Percentiles rank a stretch among this genome's conserved stretches.
These are phyloP conservation scores for Helianthus tuberosus DNA, from an alignment of 129 eudicot species.

Conservation along the genomic window DNA sequence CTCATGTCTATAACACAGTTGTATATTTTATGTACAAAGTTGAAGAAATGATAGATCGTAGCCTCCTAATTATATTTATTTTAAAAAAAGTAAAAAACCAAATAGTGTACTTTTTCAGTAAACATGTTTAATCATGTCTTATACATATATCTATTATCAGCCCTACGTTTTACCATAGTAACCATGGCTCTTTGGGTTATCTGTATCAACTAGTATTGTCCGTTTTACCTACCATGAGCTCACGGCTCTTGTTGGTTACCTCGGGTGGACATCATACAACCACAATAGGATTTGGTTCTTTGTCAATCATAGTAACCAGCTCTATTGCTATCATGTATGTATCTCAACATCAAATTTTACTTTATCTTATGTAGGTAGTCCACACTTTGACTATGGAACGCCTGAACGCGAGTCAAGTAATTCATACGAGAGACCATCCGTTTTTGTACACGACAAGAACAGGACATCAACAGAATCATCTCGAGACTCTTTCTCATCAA, in stretches of 20 bases:
- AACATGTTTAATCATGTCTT: too few species aligned
- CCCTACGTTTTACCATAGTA: neutral
- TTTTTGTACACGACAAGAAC: constrained; percentile 54
- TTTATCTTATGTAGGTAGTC: constrained; percentile 48
- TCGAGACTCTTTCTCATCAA: constrained; percentile 85
- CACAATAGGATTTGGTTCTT: too few species aligned
- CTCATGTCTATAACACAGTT: too few species aligned
- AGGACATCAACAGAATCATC: constrained; percentile 85
- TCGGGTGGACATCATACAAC: neutral
- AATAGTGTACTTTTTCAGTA: too few species aligned
- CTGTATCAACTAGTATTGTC: too few species aligned
- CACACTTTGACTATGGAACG: constrained; percentile 41
- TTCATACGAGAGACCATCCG: constrained; percentile 42
- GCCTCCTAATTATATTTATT: too few species aligned
- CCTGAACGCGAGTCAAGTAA: constrained; percentile 48
- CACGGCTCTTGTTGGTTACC: neutral
- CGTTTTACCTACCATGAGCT: too few species aligned
- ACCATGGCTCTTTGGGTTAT: too few species aligned
- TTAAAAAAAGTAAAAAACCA: too few species aligned
- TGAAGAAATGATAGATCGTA: too few species aligned
- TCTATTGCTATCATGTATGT: neutral
- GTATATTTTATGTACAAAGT: too few species aligned
- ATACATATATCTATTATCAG: too few species aligned
- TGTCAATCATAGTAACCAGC: neutral
- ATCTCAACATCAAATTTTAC: constrained; percentile 2